Percentiles rank a stretch among this genome's conserved stretches.
phyloP scores from a whole-genome alignment of 805 yeast species.

The Grigorovia yakushimaensis region DNA sequence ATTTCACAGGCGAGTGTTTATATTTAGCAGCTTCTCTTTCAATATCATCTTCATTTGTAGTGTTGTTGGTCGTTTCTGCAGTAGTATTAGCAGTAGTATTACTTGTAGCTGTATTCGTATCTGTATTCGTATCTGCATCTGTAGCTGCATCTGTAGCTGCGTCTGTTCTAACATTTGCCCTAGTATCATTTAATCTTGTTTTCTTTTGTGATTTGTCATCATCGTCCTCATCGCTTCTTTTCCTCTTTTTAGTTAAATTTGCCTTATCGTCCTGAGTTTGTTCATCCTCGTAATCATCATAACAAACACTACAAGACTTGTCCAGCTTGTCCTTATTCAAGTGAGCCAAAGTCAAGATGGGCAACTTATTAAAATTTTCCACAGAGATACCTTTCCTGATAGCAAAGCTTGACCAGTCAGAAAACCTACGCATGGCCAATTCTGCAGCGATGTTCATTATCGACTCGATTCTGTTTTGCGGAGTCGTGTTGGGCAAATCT shows the following conservation, averaged over 20 bases:
- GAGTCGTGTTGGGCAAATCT: conserved; percentile 49
- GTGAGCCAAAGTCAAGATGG: conserved; percentile 27
- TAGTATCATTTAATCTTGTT: neutral
- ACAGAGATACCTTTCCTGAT: conserved; percentile 41
- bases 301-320: conserved; percentile 55
- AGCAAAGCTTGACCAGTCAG: conserved; percentile 36
- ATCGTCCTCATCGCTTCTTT: conserved; percentile 20
- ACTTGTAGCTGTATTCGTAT: conserved; percentile 3
- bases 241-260: conserved; percentile 17
- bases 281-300: conserved; percentile 38
- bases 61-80: too few species aligned
- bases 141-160: conserved; percentile 3
- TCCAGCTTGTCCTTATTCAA: conserved; percentile 20
- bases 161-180: too few species aligned
- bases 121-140: neutral
- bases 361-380: conserved; percentile 43
- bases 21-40: conserved; percentile 14
- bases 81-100: too few species aligned
- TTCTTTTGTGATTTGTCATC: neutral
- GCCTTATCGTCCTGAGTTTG: too few species aligned
- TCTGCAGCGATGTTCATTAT: conserved; percentile 59
- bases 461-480: conserved; percentile 51
- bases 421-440: conserved; percentile 55
- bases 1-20: conserved; percentile 53
- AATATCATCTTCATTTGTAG: conserved; percentile 9